These are phyloP conservation scores for Pleurotus citrinopileatus DNA, from an alignment of 768 basidiomycete genomes.

Conservation along the genomic window DNA sequence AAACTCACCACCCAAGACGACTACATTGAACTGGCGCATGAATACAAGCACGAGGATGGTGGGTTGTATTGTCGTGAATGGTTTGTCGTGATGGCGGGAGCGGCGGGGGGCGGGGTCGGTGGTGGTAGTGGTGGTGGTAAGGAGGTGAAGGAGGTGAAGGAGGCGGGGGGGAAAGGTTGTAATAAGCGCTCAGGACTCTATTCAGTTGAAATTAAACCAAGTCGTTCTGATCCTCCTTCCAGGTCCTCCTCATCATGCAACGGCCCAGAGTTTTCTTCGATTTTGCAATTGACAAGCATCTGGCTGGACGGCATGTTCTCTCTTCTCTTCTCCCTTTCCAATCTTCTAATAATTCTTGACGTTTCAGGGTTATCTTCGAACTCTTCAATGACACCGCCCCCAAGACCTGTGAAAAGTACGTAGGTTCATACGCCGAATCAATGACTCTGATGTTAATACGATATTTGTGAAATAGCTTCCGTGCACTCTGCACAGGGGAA, in stretches of 20 bases:
- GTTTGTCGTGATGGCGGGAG: no score
- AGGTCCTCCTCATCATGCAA: constrained; percentile 32
- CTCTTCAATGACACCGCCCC: constrained; percentile 72
- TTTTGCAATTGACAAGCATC: constrained; percentile 47
- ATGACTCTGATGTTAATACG: no score
- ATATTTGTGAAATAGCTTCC: no score
- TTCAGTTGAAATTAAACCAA: not conserved
- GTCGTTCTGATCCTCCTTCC: not conserved
- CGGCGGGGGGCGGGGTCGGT: not conserved
- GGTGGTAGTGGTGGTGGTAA: not conserved
- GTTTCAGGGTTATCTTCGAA: constrained; percentile 75
- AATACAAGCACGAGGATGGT: no score
- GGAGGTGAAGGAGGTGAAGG: not conserved
- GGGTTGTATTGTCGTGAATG: no score
- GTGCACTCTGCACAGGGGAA: constrained; percentile 84
- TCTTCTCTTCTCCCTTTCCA: constrained; percentile 1
- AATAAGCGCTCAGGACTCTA: not conserved
- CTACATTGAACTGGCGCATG: constrained; percentile 74
- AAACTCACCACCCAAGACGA: constrained; percentile 83
- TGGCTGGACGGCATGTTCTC: constrained; percentile 50
- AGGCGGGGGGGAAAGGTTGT: no score
- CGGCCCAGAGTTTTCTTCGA: constrained; percentile 70
- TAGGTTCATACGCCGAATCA: no score
- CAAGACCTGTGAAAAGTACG: constrained; percentile 82
- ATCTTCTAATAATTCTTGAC: constrained; percentile 4